These are phyloP conservation scores for Epicoccum nigrum DNA, from an alignment of 2,329 filamentous ascomycete genomes.

Conservation along the genomic window DNA sequence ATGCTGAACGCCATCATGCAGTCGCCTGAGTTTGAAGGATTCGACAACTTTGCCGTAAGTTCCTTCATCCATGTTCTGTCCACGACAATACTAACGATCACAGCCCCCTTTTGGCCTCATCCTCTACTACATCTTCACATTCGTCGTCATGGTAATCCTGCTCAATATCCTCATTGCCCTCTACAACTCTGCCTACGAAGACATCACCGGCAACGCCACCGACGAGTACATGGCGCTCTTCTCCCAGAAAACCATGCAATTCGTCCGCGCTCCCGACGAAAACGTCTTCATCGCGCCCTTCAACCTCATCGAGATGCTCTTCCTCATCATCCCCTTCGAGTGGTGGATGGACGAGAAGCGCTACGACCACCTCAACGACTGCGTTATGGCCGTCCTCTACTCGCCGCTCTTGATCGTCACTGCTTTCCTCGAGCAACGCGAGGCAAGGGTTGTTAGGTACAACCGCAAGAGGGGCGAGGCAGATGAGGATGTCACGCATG, in stretches of 20 bases:
- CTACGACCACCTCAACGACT: conserved; percentile 86
- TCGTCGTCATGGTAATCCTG: conserved; percentile 92
- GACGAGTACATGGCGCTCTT: conserved; percentile 97
- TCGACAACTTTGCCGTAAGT: conserved; percentile 77
- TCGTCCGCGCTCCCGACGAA: conserved; percentile 94
- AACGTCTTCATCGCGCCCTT: conserved; percentile 98
- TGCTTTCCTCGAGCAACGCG: conserved; percentile 62
- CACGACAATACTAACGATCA: conserved; percentile 9
- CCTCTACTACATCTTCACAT: conserved; percentile 97
- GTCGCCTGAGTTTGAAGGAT: conserved; percentile 85
- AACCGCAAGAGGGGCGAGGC: conserved; percentile 83
- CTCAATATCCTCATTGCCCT: conserved; percentile 96
- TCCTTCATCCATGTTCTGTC: neutral
- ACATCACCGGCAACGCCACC: conserved; percentile 89
- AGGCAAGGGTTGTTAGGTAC: conserved; percentile 64
- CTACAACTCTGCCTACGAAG: conserved; percentile 95
- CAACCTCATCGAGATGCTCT: conserved; percentile 88
- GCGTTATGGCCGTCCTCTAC: conserved; percentile 86
- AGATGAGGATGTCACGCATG: conserved; percentile 86
- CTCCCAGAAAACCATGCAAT: conserved; percentile 93
- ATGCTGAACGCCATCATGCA: conserved; percentile 94
- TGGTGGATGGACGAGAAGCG: conserved; percentile 84
- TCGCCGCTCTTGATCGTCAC: conserved; percentile 81
- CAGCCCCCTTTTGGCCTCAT: conserved; percentile 87
- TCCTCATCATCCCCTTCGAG: conserved; percentile 80